phyloP scores from a whole-genome alignment of 495 filamentous ascomycete genomes.

The Xanthoparmelia taractica region DNA sequence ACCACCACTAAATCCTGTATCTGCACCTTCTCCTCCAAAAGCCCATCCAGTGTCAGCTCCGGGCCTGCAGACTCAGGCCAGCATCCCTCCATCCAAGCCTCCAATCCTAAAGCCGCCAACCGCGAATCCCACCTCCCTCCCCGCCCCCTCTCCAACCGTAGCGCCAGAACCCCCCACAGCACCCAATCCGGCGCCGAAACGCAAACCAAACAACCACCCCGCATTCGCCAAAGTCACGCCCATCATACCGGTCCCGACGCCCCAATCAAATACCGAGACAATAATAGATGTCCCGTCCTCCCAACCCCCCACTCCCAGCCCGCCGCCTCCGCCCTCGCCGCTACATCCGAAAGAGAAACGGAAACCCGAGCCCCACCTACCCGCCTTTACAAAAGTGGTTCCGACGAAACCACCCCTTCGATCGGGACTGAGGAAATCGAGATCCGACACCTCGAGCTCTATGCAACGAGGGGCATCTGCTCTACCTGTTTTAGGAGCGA shows the following conservation, averaged over 20 bases:
- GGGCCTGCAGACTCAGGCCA: neutral
- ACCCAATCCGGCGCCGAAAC: neutral
- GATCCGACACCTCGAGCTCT: slow-evolving; percentile 12
- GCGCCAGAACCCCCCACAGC: neutral
- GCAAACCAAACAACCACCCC: neutral
- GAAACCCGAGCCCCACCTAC: neutral
- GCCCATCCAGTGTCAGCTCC: neutral
- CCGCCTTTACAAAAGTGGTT: neutral
- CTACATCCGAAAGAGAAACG: too few species aligned
- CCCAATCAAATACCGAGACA: neutral
- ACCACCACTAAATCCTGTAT: neutral
- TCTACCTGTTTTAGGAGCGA: neutral
- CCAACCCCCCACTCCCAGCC: neutral
- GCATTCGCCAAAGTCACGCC: neutral
- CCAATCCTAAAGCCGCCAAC: neutral
- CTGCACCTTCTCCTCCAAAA: neutral
- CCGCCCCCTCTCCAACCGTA: neutral
- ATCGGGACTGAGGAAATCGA: slow-evolving; percentile 6
- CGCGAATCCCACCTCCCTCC: neutral
- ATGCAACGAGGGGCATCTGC: slow-evolving; percentile 1
- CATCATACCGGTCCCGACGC: neutral
- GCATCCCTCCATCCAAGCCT: neutral
- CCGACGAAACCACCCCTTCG: slow-evolving; percentile 15
- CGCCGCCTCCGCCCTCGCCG: neutral
- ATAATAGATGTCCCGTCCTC: neutral